Evolutionary conservation across 108 stramenopile species (phyloP).

Genomic region (Cyclotella choctawhatcheeana): DNA sequence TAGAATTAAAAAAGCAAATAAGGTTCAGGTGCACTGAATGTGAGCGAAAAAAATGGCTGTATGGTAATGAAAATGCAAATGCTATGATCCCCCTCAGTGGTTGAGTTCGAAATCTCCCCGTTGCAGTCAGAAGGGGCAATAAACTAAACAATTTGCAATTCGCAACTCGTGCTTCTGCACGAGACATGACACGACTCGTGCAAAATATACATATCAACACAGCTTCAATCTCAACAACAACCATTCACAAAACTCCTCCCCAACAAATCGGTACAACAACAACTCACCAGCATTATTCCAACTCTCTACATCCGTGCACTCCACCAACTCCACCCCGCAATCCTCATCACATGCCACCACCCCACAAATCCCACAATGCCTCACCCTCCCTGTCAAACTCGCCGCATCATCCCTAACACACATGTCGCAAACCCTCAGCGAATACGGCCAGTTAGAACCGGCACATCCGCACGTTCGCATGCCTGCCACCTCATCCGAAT

Average conservation of each 20-base stretch:
- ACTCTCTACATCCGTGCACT: constrained; percentile 34
- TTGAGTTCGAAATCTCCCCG: too few relatives aligned
- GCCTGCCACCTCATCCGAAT: constrained; percentile 6
- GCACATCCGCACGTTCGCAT: constrained; percentile 35
- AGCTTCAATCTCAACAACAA: not conserved
- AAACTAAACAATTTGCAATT: too few relatives aligned
- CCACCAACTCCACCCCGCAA: constrained; percentile 33
- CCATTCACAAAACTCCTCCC: not conserved
- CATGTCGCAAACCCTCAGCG: constrained; percentile 39
- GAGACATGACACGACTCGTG: too few relatives aligned
- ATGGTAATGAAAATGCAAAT: not conserved
- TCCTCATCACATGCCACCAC: constrained; percentile 46
- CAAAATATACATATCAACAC: too few relatives aligned
- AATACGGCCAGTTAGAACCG: constrained; percentile 26
- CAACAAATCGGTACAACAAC: not conserved
- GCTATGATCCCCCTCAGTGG: too few relatives aligned
- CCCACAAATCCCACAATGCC: constrained; percentile 38
- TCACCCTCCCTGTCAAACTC: constrained; percentile 24
- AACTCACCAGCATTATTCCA: constrained; percentile 34
- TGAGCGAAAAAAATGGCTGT: not conserved
- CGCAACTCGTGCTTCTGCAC: too few relatives aligned
- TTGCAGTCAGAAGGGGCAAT: too few relatives aligned
- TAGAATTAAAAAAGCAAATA: not conserved
- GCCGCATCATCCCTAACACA: constrained; percentile 38
- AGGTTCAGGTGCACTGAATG: not conserved